These are phyloP conservation scores for Epichloe festucae DNA, from an alignment of 2,329 filamentous ascomycete genomes.

Conservation along the genomic window DNA sequence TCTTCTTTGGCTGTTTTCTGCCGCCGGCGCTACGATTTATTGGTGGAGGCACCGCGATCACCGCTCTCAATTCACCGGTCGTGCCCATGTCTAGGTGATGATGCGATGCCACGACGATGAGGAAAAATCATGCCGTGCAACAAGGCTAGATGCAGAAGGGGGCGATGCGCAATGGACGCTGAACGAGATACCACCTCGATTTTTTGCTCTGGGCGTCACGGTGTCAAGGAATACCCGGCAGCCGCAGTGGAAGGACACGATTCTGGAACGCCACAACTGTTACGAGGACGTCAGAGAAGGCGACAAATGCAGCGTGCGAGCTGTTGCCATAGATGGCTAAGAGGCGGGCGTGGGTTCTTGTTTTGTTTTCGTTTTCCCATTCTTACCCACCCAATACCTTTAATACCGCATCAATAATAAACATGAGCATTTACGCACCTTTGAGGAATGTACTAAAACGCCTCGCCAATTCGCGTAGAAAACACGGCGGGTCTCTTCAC, in stretches of 20 bases:
- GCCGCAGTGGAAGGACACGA: not conserved
- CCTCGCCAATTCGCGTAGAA: not conserved
- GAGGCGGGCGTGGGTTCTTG: not conserved
- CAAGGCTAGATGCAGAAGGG: not conserved
- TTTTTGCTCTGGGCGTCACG: conserved; percentile 3
- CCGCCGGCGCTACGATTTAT: conserved; percentile 39
- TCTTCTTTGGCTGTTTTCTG: conserved; percentile 60
- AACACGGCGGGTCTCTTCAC: too few relatives aligned
- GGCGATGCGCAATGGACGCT: not conserved
- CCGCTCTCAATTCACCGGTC: conserved; percentile 44
- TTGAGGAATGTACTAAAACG: not conserved
- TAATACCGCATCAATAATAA: not conserved
- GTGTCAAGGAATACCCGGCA: not conserved
- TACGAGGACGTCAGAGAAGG: not conserved
- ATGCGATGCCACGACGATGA: conserved; percentile 1
- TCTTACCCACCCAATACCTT: not conserved
- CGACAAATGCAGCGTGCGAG: not conserved
- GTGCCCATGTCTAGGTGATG: conserved; percentile 35
- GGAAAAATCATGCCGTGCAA: not conserved
- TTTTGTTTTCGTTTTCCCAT: not conserved
- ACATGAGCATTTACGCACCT: not conserved
- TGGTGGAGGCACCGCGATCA: conserved; percentile 44
- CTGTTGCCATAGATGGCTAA: not conserved
- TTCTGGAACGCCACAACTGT: not conserved
- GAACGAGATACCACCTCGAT: not conserved